Evolutionary conservation across 331 rosid genomes (phyloP), one percentile per base, ranked within the genome.

Genomic region (Malus hybrid): DNA sequence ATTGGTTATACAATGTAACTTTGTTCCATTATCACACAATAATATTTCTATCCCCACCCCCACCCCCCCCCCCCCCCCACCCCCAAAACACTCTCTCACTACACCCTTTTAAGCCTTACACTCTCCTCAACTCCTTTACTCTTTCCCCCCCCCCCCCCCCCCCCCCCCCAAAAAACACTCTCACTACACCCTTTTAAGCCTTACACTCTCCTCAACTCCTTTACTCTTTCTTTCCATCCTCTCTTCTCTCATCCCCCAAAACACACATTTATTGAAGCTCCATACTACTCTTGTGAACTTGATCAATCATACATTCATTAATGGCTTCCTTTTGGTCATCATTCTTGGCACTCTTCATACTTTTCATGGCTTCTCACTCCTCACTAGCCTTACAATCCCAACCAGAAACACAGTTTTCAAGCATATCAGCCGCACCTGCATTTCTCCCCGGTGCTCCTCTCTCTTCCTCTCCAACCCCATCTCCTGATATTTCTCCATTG

Each of bases 371-470:
- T 59, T 78, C n/a, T 65, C 10, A 46, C 56, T 42, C 69, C 44
- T 76, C 81, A 32, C 67, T 69, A 18, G 78, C 83, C 22, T 68
- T 28, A 1, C 67, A 81, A 57, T 70, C 73, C n/a, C 24, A 63
- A 33, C 42, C 29, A 60, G 34, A 16, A 36, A 68, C n/a, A 29
- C 29, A 55, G 22, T 19, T 82, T 67, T 87, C 86, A 18, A 75
- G 84, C 36, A 87, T 87, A 32, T 82, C 88, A 33, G 88, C 87
- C 27, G 83, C 91, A 13, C 91, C 91, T 1, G 85, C 83, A 19
- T 54, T 75, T 19, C 62, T 80, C 14, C 90, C 90, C 5, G 69
- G 33, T 29, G 72, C 76, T 59, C 78, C 84, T 34, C 46, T 52
- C 5, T 57, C 79, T 14, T 61, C 84, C 10, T 64, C 87, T 15